Base-by-base conservation (phyloP, 176 grass and related monocot species). In the Saccharum officinarum region DNA sequence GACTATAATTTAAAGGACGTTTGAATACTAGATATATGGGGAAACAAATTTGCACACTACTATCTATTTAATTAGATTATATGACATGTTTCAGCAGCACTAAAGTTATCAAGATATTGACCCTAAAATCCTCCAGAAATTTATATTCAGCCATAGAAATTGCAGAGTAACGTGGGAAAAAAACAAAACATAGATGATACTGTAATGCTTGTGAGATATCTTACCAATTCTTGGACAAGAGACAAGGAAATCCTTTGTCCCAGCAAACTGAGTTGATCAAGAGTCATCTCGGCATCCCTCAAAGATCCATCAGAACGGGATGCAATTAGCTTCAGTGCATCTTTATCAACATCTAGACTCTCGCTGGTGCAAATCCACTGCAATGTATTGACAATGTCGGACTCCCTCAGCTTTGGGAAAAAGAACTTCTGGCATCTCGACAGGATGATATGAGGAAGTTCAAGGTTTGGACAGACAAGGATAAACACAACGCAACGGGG, bases 161-260 rank as follows among this genome's bases (percentile, higher is more conserved):
- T 59, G 17, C 17, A 6, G 0, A 34, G 7, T 28, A 61, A 33
- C 41, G 18, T 59, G 16, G 9, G 54, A 61, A 71, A 54, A 23
- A 61, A 23, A 61, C 2, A 61, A 75, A 80, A 17, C 8, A 47
- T 9, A 3, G 46, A 68, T 52, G 28, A 36, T 3, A 73, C 42
- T 42, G 10, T 73, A 40, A 69, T 54, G 61, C n/a, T 69, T 31
- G 17, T 38, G 40, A 47, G 22, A 75, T 82, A 85, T 94, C 97
- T 99, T 92, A 99, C 97, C 60, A 99, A 88, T 86, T 99, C 97
- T 87, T 99, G 97, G 74, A 99, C 93, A 82, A 95, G 87, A 86
- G 97, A 84, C 69, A 94, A 61, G 54, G 93, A 92, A 67, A 99
- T 94, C 87, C 86, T 96, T 73, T 96, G 94, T 44, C 97, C 97